Evolutionary conservation across 1,284 basidiomycete genomes (phyloP).

Genomic region (Naganishia sp.): DNA sequence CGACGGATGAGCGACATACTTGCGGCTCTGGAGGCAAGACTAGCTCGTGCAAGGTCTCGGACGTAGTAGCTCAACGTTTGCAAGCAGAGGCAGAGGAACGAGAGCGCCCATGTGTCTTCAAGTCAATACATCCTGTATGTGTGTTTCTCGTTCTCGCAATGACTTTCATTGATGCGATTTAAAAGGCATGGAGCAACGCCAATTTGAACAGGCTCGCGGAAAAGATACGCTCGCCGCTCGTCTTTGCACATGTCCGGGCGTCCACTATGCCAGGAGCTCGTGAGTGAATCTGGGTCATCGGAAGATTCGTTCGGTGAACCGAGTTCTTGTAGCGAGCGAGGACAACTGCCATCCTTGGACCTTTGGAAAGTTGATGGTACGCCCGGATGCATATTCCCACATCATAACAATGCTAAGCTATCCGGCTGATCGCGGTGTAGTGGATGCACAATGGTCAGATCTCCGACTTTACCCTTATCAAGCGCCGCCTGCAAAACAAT

Average conservation of each 20-base stretch:
- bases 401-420: constrained; percentile 16
- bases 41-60: neutral
- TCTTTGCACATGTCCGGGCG: constrained; percentile 89
- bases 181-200: constrained; percentile 87
- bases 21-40: neutral
- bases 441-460: constrained; percentile 95
- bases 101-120: constrained; percentile 89
- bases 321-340: constrained; percentile 64
- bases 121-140: constrained; percentile 84
- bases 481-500: constrained; percentile 71
- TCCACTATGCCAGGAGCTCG: constrained; percentile 63
- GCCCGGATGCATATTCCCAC: constrained; percentile 32
- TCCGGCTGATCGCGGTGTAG: constrained; percentile 55
- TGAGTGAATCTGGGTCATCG: constrained; percentile 36
- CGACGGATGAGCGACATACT: neutral
- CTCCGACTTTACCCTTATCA: constrained; percentile 75
- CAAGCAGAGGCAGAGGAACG: constrained; percentile 43
- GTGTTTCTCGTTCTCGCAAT: constrained; percentile 15
- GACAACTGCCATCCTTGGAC: constrained; percentile 94
- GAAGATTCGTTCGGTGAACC: neutral
- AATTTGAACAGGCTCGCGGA: constrained; percentile 86
- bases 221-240: constrained; percentile 89
- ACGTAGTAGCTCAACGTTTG: neutral
- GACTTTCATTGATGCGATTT: neutral
- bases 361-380: constrained; percentile 82